Percentiles rank a stretch among this genome's conserved stretches.
phyloP scores from a whole-genome alignment of 2,329 filamentous ascomycete genomes.

The Pestalotiopsis fici region DNA sequence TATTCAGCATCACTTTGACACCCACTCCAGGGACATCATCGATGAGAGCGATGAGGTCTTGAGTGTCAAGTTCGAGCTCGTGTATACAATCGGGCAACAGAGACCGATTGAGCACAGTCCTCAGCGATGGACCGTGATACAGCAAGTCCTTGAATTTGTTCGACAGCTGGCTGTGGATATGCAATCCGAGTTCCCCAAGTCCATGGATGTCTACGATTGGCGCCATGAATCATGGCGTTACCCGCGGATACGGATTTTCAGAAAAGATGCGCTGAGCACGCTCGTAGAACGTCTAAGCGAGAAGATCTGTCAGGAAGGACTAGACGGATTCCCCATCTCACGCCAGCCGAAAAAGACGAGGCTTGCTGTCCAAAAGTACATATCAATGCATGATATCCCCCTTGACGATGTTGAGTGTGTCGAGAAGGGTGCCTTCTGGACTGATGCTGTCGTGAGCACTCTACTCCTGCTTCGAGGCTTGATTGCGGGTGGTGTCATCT shows the following conservation, averaged over 20 bases:
- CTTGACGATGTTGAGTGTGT: slow-evolving; percentile 31
- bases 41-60: slow-evolving; percentile 69
- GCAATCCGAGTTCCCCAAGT: slow-evolving; percentile 23
- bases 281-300: slow-evolving; percentile 36
- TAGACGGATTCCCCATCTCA: slow-evolving; percentile 41
- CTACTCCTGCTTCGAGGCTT: slow-evolving; percentile 57
- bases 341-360: slow-evolving; percentile 30
- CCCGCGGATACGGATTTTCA: slow-evolving; percentile 50
- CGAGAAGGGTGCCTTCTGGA: slow-evolving; percentile 40
- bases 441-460: slow-evolving; percentile 26
- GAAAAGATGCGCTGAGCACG: slow-evolving; percentile 23
- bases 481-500: slow-evolving; percentile 54
- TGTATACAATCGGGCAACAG: slow-evolving; percentile 63
- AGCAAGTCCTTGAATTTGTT: slow-evolving; percentile 51
- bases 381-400: slow-evolving; percentile 36
- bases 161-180: slow-evolving; percentile 21
- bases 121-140: slow-evolving; percentile 56
- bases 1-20: slow-evolving; percentile 44
- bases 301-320: slow-evolving; percentile 43
- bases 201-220: slow-evolving; percentile 41
- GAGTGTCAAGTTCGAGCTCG: slow-evolving; percentile 59
- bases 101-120: slow-evolving; percentile 51
- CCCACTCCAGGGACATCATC: slow-evolving; percentile 53
- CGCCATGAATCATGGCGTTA: slow-evolving; percentile 34
- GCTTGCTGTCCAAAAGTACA: slow-evolving; percentile 41